phyloP scores from a whole-genome alignment of 1,284 basidiomycete genomes.

The Athelia psychrophila region DNA sequence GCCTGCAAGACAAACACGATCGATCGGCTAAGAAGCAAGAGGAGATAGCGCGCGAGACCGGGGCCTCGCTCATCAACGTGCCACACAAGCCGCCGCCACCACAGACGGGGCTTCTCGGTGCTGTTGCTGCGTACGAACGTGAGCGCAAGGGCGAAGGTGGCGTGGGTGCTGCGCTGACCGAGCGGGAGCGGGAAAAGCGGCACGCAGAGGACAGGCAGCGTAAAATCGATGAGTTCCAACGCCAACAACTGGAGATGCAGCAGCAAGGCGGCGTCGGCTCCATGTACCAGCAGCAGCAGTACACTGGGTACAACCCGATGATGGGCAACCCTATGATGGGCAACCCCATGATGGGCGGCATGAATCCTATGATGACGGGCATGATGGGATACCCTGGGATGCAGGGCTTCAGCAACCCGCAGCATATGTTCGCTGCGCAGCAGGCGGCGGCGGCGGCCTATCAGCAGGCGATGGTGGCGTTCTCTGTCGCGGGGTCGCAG shows the following conservation, averaged over 20 bases:
- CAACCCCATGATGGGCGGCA: conserved; percentile 31
- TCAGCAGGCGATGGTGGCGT: conserved; percentile 87
- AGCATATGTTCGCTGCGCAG: conserved; percentile 89
- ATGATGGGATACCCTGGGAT: conserved; percentile 58
- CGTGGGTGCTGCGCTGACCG: conserved; percentile 90
- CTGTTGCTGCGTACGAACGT: conserved; percentile 92
- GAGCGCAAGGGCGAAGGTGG: conserved; percentile 94
- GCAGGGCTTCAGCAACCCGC: conserved; percentile 62
- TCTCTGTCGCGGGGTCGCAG: conserved; percentile 77
- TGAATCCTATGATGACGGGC: conserved; percentile 35
- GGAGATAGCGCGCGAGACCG: conserved; percentile 86
- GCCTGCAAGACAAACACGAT: conserved; percentile 93
- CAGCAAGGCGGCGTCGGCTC: conserved; percentile 59
- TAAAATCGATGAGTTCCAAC: conserved; percentile 87
- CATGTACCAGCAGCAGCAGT: conserved; percentile 63
- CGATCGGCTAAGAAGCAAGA: conserved; percentile 94
- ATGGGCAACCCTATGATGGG: conserved; percentile 39
- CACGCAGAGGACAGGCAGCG: conserved; percentile 89
- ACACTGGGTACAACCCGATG: conserved; percentile 29
- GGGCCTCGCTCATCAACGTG: conserved; percentile 90
- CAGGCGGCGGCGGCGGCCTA: conserved; percentile 87
- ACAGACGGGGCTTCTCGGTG: conserved; percentile 92
- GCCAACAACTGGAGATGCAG: conserved; percentile 86
- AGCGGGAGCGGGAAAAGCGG: conserved; percentile 91
- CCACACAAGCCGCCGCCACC: conserved; percentile 93